Base-by-base conservation (phyloP, 176 grass and related monocot genomes). In the Ananas comosus region DNA sequence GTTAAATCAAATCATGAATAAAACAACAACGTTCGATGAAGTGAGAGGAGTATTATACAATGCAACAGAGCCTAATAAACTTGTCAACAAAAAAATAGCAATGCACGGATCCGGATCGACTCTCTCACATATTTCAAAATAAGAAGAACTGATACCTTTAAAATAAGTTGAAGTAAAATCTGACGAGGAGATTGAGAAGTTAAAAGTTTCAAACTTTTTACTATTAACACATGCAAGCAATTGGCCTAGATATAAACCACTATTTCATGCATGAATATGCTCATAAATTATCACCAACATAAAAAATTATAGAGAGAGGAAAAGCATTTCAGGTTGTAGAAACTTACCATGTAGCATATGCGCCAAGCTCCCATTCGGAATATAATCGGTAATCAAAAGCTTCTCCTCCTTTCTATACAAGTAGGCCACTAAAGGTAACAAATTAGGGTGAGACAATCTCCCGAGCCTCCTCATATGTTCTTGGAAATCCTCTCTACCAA, bases 331-430 rank as follows among this genome's bases (percentile, higher is more conserved):
- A 51, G 48, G 19, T 68, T 16, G 16, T 33, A 70, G 24, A 52
- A 14, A 8, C 73, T 65, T 86, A 74, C 82, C 76, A 53, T 97
- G 89, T 70, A 97, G 86, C 49, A 82, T 64, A 51, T 90, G 77
- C 13, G 89, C 93, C n/a, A 97, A 57, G 89, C 93, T 90, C 75
- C 93, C 89, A n/a, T 81, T 83, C 1, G 52, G 47, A 71, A 90
- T 83, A 75, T 92, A 85, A 4, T 92, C 86, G 1, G 86, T 83
- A 47, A 97, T 53, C 72, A 97, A 12, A 25, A 97, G 64, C 81
- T 97, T 97, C 76, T 97, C 89, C 4, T 97, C 93, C 82, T 85
- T 92, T 74, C 85, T 90, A 80, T 92, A 91, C 50, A 90, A 80
- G 80, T 97, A 97, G 25, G 93, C 86, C 16, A 97, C 68, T 25